These are phyloP conservation scores for Diospyros kaki DNA, from an alignment of 148 eudicot genomes.

Conservation along the genomic window DNA sequence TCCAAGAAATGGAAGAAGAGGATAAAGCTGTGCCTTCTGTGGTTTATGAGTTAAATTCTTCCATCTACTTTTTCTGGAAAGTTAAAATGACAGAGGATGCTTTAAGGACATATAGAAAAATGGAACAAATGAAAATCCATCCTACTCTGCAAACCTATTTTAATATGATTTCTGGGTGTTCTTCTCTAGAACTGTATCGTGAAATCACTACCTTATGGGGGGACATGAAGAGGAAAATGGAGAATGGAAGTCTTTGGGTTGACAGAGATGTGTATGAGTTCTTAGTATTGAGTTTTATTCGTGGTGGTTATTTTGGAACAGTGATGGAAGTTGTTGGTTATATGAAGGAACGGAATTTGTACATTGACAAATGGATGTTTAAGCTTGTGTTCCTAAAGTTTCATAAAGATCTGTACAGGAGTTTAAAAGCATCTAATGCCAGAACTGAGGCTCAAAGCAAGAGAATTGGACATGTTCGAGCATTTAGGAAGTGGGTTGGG, in stretches of 20 bases:
- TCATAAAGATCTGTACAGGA: slow-evolving; percentile 76
- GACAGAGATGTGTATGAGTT: slow-evolving; percentile 73
- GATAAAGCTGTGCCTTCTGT: slow-evolving; percentile 22
- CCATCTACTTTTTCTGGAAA: slow-evolving; percentile 77
- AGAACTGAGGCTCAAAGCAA: slow-evolving; percentile 67
- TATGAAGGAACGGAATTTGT: slow-evolving; percentile 60
- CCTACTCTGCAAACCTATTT: slow-evolving; percentile 58
- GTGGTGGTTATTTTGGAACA: slow-evolving; percentile 95
- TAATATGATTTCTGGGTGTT: slow-evolving; percentile 49
- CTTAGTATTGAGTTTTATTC: slow-evolving; percentile 58
- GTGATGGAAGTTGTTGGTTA: slow-evolving; percentile 63
- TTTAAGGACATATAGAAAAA: slow-evolving; percentile 50
- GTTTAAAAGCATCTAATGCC: slow-evolving; percentile 45
- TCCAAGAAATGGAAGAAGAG: slow-evolving; percentile 37
- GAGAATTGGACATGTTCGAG: slow-evolving; percentile 73
- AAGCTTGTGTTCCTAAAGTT: slow-evolving; percentile 57
- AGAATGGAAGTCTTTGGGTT: slow-evolving; percentile 30
- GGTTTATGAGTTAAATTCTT: slow-evolving; percentile 58
- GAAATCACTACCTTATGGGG: slow-evolving; percentile 85
- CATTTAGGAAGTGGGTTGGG: slow-evolving; percentile 73
- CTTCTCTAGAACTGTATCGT: slow-evolving; percentile 68
- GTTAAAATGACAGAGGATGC: slow-evolving; percentile 89
- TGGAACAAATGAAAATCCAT: slow-evolving; percentile 51
- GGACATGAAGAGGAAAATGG: slow-evolving; percentile 65
- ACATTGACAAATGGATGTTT: slow-evolving; percentile 61